Evolutionary conservation across 352 stramenopile genomes (phyloP), one percentile per base, ranked within the genome.

Genomic region (Phytophthora kernoviae): DNA sequence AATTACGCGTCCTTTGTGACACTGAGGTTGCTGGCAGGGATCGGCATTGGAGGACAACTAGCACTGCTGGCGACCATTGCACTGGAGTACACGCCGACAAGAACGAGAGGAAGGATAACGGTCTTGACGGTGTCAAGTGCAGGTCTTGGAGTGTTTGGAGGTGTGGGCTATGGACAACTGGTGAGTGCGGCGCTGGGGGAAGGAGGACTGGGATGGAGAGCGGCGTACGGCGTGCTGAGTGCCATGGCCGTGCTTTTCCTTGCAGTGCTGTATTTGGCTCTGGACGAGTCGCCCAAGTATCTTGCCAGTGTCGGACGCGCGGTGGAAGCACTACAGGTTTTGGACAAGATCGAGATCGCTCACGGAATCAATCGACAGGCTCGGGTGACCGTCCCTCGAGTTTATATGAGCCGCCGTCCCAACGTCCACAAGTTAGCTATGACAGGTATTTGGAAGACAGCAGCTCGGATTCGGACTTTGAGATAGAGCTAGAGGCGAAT

Each of bases 281-380:
- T 91, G 22, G 62, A 71, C 15, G 84, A 93, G 37, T 88, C 81
- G 10, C 84, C 84, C 18, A 87, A 86, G 52, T 93, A 86, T 53
- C 64, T 93, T 15, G 84, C 77, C 5, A 83, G 73, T 50, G 74
- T 84, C 0, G 84, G 84, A 4, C 79, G 80, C 1, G 46, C 73
- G 18, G 73, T 87, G n/a, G 71, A 88, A 56, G 84, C 84, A 36
- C 63, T 90, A 21, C 46, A 30, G 5, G 54, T 87, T 10, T 39
- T 93, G 10, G 65, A 80, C 18, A 65, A 62, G 33, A 87, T 93
- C 55, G 84, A 93, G 52, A 61, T 45, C 8, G 70, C 73, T 0
- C 82, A 91, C 51, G 84, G 81, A 7, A 83, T 91, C 40, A 61
- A 72, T 37, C 65, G 79, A 17, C 70, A 86, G 47, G 75, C 68